Conservation (phyloP, 257 asterid species). For the Phtheirospermum japonicum region DNA sequence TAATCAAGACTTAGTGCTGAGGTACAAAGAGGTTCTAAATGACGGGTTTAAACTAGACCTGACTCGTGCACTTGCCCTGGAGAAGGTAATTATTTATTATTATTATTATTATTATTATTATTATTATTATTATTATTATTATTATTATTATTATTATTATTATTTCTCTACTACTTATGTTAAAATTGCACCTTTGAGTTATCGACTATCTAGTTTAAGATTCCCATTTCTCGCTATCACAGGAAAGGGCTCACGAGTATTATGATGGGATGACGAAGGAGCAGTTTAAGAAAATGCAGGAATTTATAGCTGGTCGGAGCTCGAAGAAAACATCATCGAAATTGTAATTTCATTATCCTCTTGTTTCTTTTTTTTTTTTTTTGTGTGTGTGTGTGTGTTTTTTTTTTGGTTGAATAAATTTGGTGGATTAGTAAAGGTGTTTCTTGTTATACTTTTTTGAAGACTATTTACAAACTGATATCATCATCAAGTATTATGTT, state of each 20-base stretch:
- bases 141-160: no score
- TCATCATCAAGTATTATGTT: not conserved
- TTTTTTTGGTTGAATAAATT: conserved; percentile 20
- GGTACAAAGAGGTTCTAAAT: conserved; percentile 77
- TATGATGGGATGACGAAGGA: conserved; percentile 84
- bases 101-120: no score
- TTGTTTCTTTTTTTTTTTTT: not conserved
- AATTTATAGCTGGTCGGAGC: conserved; percentile 70
- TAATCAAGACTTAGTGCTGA: conserved; percentile 71
- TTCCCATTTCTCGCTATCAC: conserved; percentile 13
- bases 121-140: no score
- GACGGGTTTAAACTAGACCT: conserved; percentile 81
- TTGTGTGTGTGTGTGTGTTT: no score
- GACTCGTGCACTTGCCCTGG: conserved; percentile 71
- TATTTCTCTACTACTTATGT: not conserved
- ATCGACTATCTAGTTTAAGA: no score
- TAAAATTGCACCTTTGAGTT: no score
- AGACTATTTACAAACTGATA: not conserved
- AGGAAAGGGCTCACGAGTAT: conserved; percentile 88
- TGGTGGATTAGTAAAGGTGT: conserved; percentile 18
- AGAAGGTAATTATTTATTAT: conserved; percentile 56
- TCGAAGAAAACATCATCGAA: conserved; percentile 64
- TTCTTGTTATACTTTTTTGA: conserved; percentile 9
- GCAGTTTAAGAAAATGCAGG: conserved; percentile 92
- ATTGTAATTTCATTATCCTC: conserved; percentile 33